These are phyloP conservation scores for Candida railenensis DNA, from an alignment of 805 yeast genomes.

Conservation along the genomic window DNA sequence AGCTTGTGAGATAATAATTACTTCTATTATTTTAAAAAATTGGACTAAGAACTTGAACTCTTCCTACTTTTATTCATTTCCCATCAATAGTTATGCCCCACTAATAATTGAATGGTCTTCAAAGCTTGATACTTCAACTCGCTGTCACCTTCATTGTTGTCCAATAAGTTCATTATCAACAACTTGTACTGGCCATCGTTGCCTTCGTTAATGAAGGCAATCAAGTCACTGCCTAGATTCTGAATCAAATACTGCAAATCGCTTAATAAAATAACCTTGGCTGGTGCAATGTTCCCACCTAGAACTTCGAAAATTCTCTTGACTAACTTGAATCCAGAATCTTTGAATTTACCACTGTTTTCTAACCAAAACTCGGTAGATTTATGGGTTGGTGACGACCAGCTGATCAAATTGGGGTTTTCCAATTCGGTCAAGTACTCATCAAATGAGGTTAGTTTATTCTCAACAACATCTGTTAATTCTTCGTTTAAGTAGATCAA, in stretches of 20 bases:
- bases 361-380: constrained; percentile 89
- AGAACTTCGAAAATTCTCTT: constrained; percentile 59
- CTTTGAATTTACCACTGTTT: constrained; percentile 73
- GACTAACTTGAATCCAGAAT: constrained; percentile 70
- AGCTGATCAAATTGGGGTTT: constrained; percentile 74
- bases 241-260: constrained; percentile 43
- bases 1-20: too few species aligned
- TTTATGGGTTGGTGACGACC: constrained; percentile 83
- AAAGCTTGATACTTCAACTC: constrained; percentile 94
- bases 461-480: constrained; percentile 69
- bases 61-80: too few species aligned
- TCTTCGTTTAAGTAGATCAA: constrained; percentile 55
- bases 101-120: constrained; percentile 90
- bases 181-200: constrained; percentile 63
- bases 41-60: too few species aligned
- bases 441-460: constrained; percentile 83
- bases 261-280: constrained; percentile 39
- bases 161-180: constrained; percentile 80
- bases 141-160: constrained; percentile 63
- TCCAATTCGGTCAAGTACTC: constrained; percentile 85
- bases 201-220: constrained; percentile 34
- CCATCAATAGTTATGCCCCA: constrained; percentile 70
- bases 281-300: constrained; percentile 18
- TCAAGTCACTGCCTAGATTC: constrained; percentile 38
- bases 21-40: too few species aligned